phyloP scores from a whole-genome alignment of 202 grass and related monocot genomes.

The Musa balbisiana region DNA sequence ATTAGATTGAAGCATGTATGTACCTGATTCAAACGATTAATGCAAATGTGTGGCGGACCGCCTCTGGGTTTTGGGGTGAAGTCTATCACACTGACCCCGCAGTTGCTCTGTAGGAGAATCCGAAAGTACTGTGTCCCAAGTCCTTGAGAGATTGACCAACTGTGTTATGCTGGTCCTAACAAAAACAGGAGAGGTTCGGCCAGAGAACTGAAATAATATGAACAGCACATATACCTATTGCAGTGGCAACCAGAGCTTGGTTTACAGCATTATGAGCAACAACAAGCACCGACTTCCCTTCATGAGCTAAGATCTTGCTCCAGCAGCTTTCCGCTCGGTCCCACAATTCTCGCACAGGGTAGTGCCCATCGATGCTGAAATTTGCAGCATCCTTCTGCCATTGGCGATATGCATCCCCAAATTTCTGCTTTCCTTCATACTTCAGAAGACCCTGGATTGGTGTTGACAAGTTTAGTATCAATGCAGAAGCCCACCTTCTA shows the following conservation, averaged over 20 bases:
- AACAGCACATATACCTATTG: slow-evolving; percentile 35
- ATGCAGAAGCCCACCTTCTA: neutral
- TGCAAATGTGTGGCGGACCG: slow-evolving; percentile 53
- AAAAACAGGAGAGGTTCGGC: neutral
- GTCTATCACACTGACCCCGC: slow-evolving; percentile 76
- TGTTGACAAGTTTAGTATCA: neutral
- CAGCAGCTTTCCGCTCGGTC: slow-evolving; percentile 61
- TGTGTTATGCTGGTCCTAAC: neutral
- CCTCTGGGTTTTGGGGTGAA: slow-evolving; percentile 49
- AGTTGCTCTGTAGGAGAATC: slow-evolving; percentile 84
- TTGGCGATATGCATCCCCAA: slow-evolving; percentile 43
- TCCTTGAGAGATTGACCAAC: slow-evolving; percentile 36
- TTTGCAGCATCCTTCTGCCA: slow-evolving; percentile 66
- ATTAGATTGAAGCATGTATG: slow-evolving; percentile 6
- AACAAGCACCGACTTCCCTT: slow-evolving; percentile 72
- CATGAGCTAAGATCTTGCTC: slow-evolving; percentile 66
- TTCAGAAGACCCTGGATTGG: slow-evolving; percentile 55
- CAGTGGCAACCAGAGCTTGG: slow-evolving; percentile 74
- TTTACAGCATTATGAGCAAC: slow-evolving; percentile 96
- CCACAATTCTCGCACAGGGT: slow-evolving; percentile 78
- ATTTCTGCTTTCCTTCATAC: slow-evolving; percentile 69
- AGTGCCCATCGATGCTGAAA: slow-evolving; percentile 71
- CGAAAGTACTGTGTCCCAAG: slow-evolving; percentile 72
- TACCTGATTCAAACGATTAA: slow-evolving; percentile 91
- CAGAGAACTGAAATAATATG: neutral